These are phyloP conservation scores for Sporormia fimetaria DNA, from an alignment of 495 filamentous ascomycete genomes.

Conservation along the genomic window DNA sequence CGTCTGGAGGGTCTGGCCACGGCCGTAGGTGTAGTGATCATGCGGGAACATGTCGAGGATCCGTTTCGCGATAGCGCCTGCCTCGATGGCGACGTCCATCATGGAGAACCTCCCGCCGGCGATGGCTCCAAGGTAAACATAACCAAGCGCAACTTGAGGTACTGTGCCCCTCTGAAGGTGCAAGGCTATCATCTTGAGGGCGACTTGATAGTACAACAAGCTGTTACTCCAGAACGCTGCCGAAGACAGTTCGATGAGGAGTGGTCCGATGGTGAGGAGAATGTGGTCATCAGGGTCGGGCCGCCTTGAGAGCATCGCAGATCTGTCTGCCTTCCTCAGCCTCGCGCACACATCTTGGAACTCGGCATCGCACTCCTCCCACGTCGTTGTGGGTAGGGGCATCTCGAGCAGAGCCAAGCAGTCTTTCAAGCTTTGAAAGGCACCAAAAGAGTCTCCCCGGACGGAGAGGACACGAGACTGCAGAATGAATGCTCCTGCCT, in stretches of 20 bases:
- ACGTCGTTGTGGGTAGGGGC: conserved; percentile 51
- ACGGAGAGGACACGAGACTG: conserved; percentile 66
- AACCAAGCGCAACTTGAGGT: conserved; percentile 64
- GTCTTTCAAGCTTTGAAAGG: conserved; percentile 55
- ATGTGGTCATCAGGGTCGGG: conserved; percentile 39
- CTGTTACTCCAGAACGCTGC: conserved; percentile 76
- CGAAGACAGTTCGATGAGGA: conserved; percentile 64
- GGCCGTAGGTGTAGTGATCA: conserved; percentile 55
- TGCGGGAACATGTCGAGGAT: conserved; percentile 54
- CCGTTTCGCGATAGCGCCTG: conserved; percentile 52
- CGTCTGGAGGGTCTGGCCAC: conserved; percentile 59
- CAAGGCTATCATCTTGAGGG: conserved; percentile 58
- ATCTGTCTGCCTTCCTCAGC: conserved; percentile 49
- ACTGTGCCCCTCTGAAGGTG: conserved; percentile 55
- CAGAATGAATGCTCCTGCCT: conserved; percentile 66
- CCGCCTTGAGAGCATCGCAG: conserved; percentile 42
- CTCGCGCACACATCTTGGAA: conserved; percentile 51
- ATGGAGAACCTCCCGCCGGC: conserved; percentile 62
- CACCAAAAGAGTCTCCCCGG: conserved; percentile 53
- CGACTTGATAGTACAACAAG: conserved; percentile 63
- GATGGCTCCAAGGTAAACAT: conserved; percentile 64
- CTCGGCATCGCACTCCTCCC: conserved; percentile 60
- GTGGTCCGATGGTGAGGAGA: conserved; percentile 55
- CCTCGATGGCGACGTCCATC: conserved; percentile 51
- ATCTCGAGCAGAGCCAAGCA: conserved; percentile 58